Evolutionary conservation across 495 filamentous ascomycete species (phyloP), one percentile per base, ranked within the genome.

Genomic region (Hyaloscypha hepaticicola): DNA sequence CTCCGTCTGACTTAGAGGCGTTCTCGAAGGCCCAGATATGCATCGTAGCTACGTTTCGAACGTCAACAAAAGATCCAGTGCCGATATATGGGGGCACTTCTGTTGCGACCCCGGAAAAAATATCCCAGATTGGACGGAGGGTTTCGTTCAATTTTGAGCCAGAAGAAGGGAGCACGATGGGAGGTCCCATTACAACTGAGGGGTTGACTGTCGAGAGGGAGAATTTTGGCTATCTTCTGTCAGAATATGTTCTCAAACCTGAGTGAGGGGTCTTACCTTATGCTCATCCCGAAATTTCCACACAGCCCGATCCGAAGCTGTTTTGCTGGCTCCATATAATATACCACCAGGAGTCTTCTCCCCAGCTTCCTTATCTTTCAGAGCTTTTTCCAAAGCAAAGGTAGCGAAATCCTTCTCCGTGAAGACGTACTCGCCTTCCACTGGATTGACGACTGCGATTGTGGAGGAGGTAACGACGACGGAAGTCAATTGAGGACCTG

Each of bases 21-120:
- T 80, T 63, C 53, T 78, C 76, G 31, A 73, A 64, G 22, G 65
- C 73, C 67, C 73, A 79, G 11, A 76, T 68, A 45, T 78, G 71
- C 55, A 77, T 63, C 0, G 71, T 64, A 7, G 76, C 77, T n/a
- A 82, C 78, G 60, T 82, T 78, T 14, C 79, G 69, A 0, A 82
- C 73, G 64, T 82, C 78, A 28, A 82, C 76, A 56, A 71, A 74
- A 41, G 59, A 62, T 3, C 69, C 60, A 28, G 62, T 68, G 16
- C 68, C 68, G 63, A 72, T 65, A 51, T 55, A 66, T 4, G 67
- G 63, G 0, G 67, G 67, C 11, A 75, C 41, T 2, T 31, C 50
- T 3, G 41, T 34, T 3, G 45, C 49, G 5, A 28, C 34, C 16
- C 72, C 72, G 49, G 65, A 58, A 48, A 75, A 61, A 48, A 73